Evolutionary conservation across 2,329 filamentous ascomycete species (phyloP), one percentile per base, ranked within the genome.

Genomic region (Pestalotiopsis fici): DNA sequence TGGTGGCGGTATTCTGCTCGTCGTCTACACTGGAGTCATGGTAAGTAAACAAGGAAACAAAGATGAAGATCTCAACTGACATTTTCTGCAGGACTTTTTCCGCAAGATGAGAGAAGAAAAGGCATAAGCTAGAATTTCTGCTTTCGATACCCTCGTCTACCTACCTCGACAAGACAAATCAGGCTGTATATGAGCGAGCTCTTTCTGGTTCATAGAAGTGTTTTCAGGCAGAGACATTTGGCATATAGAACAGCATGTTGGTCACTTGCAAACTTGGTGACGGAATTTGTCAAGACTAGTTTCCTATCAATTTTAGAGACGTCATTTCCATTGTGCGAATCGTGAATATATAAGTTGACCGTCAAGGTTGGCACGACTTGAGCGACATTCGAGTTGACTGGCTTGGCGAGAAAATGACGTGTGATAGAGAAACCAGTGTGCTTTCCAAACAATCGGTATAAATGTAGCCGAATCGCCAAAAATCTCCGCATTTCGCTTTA

Each of bases 1-100:
- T 23, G 76, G 76, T 66, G 76, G 76, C 68, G 76, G 76, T 72
- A 92, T 97, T 74, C 84, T 97, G 67, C 86, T 97, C 55, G 93
- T 95, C 65, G 93, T 96, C 62, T 96, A 92, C 83, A 95, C 92
- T n/a, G 90, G 91, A 66, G 90, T 95, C 67, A 94, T 94, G 89
- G 74, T 65, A 54, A 57, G 63, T 43, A 3, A 31, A 2, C 70
- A 64, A 35, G 7, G 31, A 67, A 61, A 25, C n/a, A 4, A 25
- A 35, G n/a, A 21, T n/a, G n/a, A 37, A 15, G 12, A 12, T 27
- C 12, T 21, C 50, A 37, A 63, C 23, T n/a, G 7, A 66, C 23
- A 37, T 23, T 64, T 69, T 69, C 65, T 23, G 15, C 54, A 65
- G 63, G 63, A 72, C 66, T 73, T 74, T 69, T 74, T 73, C 69